phyloP scores from a whole-genome alignment of 75 land plant genomes.

The Adiantum capillusveneris region DNA sequence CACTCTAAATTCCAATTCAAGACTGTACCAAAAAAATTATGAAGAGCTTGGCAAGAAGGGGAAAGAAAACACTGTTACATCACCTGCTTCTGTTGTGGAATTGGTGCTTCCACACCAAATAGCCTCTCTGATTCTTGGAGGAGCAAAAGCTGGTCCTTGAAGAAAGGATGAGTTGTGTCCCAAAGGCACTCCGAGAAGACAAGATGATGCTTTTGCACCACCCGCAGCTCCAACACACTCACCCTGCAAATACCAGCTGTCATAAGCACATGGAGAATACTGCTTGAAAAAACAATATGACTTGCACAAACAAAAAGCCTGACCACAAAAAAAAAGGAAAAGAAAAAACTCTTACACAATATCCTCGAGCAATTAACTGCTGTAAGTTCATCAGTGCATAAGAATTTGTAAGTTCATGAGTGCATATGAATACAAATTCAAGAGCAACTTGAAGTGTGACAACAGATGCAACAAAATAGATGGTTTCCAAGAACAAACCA shows the following conservation, averaged over 20 bases:
- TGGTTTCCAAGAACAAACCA: background rate
- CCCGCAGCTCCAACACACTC: constrained; percentile 76
- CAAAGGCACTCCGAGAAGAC: constrained; percentile 92
- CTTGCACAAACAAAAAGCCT: background rate
- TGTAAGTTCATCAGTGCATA: background rate
- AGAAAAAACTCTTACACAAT: background rate
- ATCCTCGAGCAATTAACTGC: background rate
- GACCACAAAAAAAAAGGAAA: background rate
- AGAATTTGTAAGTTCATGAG: background rate
- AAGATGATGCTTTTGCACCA: constrained; percentile 72
- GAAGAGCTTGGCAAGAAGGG: too few species aligned
- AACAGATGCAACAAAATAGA: background rate
- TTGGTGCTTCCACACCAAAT: constrained; percentile 99
- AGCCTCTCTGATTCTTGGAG: constrained; percentile 97
- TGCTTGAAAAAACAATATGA: background rate
- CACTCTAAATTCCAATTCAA: too few species aligned
- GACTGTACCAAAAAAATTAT: too few species aligned
- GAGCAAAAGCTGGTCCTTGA: constrained; percentile 98
- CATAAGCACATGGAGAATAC: too few species aligned
- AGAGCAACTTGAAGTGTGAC: background rate
- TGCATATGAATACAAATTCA: background rate
- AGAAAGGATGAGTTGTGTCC: constrained; percentile 99
- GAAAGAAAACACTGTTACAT: too few species aligned
- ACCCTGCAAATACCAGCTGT: too few species aligned
- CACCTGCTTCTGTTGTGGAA: constrained; percentile 89